Base-by-base conservation (phyloP, 768 basidiomycete genomes). In the Kwoniella sp. region DNA sequence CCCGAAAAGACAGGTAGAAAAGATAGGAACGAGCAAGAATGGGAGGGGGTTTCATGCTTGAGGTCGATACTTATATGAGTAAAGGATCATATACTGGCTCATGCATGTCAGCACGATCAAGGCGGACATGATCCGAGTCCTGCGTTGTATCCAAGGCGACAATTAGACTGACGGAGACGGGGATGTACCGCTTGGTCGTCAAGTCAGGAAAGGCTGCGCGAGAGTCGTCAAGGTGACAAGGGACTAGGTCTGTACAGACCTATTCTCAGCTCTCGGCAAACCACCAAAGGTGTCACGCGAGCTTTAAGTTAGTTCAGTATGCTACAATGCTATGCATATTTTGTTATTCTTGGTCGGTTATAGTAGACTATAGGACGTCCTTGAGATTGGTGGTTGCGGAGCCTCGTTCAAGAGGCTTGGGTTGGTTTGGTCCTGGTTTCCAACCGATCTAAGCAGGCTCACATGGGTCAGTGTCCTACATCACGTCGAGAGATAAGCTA, bases 381-480 rank as follows among this genome's bases (percentile, higher is more conserved):
- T 86, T 86, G 33, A 90, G 78, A 68, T 82, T 88, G 13, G 83
- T 86, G 71, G 86, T 77, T 1, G 82, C 89, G 1, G 85, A 82
- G 21, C 89, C 89, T 68, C 88, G 80, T 63, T 86, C 83, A 1
- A 89, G 80, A 0, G 90, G 84, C 73, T 87, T 85, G 2, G 85
- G 87, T 74, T 90, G 89, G 19, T 77, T 84, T 0, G 85, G 83
- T 0, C 85, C 83, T 15, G 90, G 89, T 70, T 89, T 91, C 90
- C 90, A 91, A 27, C 90, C 90, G 73, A 91, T 90, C 90, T 90
- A 66, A 17, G 19, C 24, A 33, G 15, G 26, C 7, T 5, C 21
- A 49, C 24, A 47, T 50, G 49, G 40, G 25, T 53, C 37, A 37
- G 22, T 10, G 33, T 22, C n/a, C 4, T 24, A 22, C 12, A 48